Conservation (phyloP, 768 basidiomycete genomes). For the Tulasnella sp. region DNA sequence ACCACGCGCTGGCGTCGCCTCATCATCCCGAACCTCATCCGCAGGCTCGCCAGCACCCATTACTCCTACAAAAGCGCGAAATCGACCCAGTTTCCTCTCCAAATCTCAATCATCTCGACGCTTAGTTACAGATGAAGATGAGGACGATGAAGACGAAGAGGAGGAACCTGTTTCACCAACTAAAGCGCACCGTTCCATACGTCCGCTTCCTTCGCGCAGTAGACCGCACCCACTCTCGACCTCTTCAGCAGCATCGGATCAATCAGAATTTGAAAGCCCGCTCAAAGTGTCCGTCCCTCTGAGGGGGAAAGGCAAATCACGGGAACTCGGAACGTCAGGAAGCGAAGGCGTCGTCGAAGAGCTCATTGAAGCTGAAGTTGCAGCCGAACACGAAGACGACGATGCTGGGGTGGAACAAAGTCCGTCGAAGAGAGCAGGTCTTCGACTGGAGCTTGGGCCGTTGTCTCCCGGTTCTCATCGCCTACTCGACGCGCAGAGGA, state of each 20-base stretch:
- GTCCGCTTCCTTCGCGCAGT: background rate
- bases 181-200: background rate
- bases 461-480: conserved; percentile 5
- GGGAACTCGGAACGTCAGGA: background rate
- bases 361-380: background rate
- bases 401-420: background rate
- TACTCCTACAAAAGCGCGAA: background rate
- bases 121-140: background rate
- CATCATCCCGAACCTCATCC: background rate
- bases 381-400: background rate
- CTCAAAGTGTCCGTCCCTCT: background rate
- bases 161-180: background rate
- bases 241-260: background rate
- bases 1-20: background rate
- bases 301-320: background rate
- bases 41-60: background rate
- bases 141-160: background rate
- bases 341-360: background rate
- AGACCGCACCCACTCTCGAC: background rate
- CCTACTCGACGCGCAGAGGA: conserved; percentile 9
- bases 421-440: background rate
- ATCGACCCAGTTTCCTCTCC: background rate
- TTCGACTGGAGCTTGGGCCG: background rate
- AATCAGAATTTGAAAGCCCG: background rate
- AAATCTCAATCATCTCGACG: background rate